phyloP scores from a whole-genome alignment of 1,284 basidiomycete genomes.

The Cryptococcus sp. region DNA sequence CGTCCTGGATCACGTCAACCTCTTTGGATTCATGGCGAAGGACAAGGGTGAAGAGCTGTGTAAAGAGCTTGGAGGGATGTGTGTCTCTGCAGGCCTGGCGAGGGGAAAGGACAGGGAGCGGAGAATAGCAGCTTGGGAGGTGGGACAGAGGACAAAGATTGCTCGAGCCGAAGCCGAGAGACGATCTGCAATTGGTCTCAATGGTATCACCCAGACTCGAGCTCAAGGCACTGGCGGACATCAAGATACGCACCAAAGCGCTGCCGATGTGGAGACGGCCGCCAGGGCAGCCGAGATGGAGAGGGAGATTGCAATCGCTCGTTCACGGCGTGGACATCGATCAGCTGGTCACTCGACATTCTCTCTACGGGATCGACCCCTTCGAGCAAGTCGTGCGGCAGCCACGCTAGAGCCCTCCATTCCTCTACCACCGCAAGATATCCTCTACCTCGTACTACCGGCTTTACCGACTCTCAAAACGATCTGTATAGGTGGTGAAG shows the following conservation, averaged over 20 bases:
- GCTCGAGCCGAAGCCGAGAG: conserved; percentile 29
- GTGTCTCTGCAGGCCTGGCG: conserved; percentile 37
- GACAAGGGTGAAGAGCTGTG: conserved; percentile 42
- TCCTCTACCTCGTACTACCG: conserved; percentile 44
- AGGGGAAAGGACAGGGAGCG: conserved; percentile 45
- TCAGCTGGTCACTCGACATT: conserved; percentile 42
- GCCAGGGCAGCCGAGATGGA: conserved; percentile 17
- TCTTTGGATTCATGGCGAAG: conserved; percentile 46
- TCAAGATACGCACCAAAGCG: conserved; percentile 11
- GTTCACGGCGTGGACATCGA: conserved; percentile 40
- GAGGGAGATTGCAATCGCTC: conserved; percentile 26
- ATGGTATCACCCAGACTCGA: background rate
- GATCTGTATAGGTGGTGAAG: conserved; percentile 46
- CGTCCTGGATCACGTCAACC: conserved; percentile 47
- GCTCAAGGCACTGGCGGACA: conserved; percentile 7
- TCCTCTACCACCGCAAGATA: conserved; percentile 32
- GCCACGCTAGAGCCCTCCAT: conserved; percentile 9
- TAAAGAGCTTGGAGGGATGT: conserved; percentile 37
- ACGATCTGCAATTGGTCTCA: conserved; percentile 2
- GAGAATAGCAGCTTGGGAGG: conserved; percentile 40
- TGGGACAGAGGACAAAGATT: conserved; percentile 27
- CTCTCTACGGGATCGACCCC: conserved; percentile 39
- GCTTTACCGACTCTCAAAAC: conserved; percentile 41
- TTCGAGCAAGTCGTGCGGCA: conserved; percentile 7
- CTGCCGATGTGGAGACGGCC: conserved; percentile 3